Percentiles rank a stretch among this genome's conserved stretches.
Evolutionary conservation across 2,329 filamentous ascomycete species (phyloP).

Genomic region (Colletotrichum musicola): DNA sequence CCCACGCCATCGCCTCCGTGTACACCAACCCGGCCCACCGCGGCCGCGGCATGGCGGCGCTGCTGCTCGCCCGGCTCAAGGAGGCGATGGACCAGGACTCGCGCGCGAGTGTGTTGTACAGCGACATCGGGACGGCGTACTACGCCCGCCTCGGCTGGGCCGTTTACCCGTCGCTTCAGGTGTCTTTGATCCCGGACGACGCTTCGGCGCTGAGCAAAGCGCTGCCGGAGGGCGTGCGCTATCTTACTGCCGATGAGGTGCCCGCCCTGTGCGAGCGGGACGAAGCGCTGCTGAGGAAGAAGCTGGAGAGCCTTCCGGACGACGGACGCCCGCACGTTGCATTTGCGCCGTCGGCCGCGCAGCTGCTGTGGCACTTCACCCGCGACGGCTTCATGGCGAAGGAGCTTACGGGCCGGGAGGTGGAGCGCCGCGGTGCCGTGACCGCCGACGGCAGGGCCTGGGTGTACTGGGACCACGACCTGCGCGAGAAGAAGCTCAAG

Average conservation of each 20-base stretch:
- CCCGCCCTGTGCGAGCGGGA: constrained; percentile 45
- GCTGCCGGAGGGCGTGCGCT: constrained; percentile 41
- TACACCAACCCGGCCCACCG: constrained; percentile 52
- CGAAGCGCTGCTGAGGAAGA: constrained; percentile 43
- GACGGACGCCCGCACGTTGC: constrained; percentile 49
- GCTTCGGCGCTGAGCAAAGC: constrained; percentile 30
- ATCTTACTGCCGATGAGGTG: constrained; percentile 43
- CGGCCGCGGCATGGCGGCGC: constrained; percentile 50
- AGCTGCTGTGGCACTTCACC: constrained; percentile 50
- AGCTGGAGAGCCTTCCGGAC: constrained; percentile 18
- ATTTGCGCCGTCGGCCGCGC: constrained; percentile 47
- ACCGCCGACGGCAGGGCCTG: constrained; percentile 45
- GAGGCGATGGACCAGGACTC: constrained; percentile 49
- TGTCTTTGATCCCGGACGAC: constrained; percentile 48
- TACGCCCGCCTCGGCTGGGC: constrained; percentile 52
- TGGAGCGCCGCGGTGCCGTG: constrained; percentile 42
- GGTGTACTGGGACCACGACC: constrained; percentile 54
- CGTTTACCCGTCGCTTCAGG: constrained; percentile 47
- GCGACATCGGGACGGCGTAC: constrained; percentile 48
- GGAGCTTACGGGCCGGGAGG: constrained; percentile 40
- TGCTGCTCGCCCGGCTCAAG: constrained; percentile 49
- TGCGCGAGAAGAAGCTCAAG: constrained; percentile 46
- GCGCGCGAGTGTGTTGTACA: constrained; percentile 52
- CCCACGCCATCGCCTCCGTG: constrained; percentile 51
- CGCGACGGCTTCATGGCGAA: constrained; percentile 46